Conservation (phyloP, 176 grass and related monocot species). For the Aegilops speltoides region DNA sequence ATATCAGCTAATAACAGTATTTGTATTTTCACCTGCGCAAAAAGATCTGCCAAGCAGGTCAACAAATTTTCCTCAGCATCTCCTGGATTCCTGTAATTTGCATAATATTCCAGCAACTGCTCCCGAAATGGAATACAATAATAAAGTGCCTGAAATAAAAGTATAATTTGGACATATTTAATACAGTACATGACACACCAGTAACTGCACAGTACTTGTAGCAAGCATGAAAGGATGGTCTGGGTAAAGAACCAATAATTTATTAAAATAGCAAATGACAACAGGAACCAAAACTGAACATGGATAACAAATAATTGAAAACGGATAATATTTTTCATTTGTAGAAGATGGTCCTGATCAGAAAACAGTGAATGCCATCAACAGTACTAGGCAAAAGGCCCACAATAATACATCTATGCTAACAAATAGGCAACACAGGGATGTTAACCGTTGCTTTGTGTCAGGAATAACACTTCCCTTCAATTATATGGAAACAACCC, state of each 20-base stretch:
- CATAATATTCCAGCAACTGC: constrained; percentile 80
- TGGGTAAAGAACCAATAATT: not conserved
- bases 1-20: constrained; percentile 9
- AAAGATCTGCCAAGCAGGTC: constrained; percentile 91
- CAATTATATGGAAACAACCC: not conserved
- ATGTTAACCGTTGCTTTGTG: not conserved
- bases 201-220: constrained; percentile 8
- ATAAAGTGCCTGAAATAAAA: constrained; percentile 76
- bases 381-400: not conserved
- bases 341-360: not conserved
- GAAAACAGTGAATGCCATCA: constrained; percentile 3
- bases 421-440: constrained; percentile 2
- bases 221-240: constrained; percentile 2
- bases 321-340: not conserved
- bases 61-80: constrained; percentile 82
- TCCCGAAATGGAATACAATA: constrained; percentile 84
- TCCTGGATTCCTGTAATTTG: constrained; percentile 52
- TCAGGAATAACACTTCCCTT: not conserved
- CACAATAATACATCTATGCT: not conserved
- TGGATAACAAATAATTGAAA: not conserved
- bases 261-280: not conserved
- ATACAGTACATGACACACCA: not conserved
- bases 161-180: not conserved
- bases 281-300: constrained; percentile 5
- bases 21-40: constrained; percentile 63